These are phyloP conservation scores for Komagataella ulmi DNA, from an alignment of 805 yeast species.

Conservation along the genomic window DNA sequence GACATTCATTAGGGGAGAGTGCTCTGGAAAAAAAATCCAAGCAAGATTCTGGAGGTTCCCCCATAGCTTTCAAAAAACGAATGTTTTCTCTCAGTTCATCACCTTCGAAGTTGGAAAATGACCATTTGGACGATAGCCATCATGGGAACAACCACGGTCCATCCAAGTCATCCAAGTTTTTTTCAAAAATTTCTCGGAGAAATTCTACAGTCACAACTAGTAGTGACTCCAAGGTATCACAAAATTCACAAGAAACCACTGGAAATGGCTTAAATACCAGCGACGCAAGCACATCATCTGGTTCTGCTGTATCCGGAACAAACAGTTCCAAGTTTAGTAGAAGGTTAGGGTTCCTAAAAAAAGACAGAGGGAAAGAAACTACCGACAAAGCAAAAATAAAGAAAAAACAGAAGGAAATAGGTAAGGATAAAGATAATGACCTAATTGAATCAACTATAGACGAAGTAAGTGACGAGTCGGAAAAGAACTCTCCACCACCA, in stretches of 20 bases:
- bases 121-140: background rate
- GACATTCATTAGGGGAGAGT: background rate
- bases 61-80: conserved; percentile 22
- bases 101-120: conserved; percentile 14
- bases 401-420: conserved; percentile 12
- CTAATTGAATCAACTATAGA: conserved; percentile 7
- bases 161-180: conserved; percentile 17
- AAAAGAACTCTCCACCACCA: background rate
- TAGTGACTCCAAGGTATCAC: conserved; percentile 1
- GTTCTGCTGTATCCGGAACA: conserved; percentile 2
- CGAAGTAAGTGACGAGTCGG: conserved; percentile 3
- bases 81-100: conserved; percentile 23
- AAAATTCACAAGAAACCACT: background rate
- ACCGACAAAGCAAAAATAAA: conserved; percentile 5
- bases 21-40: background rate
- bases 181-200: conserved; percentile 14
- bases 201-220: conserved; percentile 8
- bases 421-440: conserved; percentile 4
- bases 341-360: conserved; percentile 16
- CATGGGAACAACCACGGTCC: background rate
- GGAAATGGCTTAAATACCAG: background rate
- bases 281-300: conserved; percentile 1
- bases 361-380: conserved; percentile 13
- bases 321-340: conserved; percentile 8
- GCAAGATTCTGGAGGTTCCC: conserved; percentile 14